Conservation (phyloP, 148 eudicot species). For the Persicaria tinctoria region DNA sequence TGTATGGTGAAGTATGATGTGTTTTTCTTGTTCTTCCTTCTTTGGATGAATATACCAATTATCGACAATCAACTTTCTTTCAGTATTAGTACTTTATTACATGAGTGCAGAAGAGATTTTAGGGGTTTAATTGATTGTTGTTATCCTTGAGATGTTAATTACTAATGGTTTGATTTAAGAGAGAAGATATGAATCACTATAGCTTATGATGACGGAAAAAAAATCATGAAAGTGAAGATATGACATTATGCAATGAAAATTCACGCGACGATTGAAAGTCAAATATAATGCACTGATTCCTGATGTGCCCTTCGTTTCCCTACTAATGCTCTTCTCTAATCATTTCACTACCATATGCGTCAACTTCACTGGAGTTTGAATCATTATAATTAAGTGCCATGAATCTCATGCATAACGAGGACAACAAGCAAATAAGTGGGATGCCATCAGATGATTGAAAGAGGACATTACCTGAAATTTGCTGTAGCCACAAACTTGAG, state of each 20-base stretch:
- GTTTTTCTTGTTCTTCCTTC: neutral
- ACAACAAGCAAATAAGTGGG: neutral
- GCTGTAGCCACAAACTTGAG: neutral
- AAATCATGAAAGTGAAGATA: constrained; percentile 1
- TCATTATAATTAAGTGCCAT: neutral
- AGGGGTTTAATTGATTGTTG: neutral
- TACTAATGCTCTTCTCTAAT: neutral
- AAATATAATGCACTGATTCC: neutral
- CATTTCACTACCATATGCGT: neutral
- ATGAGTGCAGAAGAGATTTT: neutral
- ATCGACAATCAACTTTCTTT: neutral
- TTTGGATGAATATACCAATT: neutral
- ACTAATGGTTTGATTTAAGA: neutral
- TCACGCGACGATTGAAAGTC: neutral
- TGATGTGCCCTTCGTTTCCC: neutral
- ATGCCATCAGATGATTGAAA: neutral
- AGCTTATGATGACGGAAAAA: neutral
- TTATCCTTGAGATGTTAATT: neutral
- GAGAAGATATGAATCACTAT: neutral
- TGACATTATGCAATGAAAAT: neutral
- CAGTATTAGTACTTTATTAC: neutral
- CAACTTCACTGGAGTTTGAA: neutral
- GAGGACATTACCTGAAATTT: neutral
- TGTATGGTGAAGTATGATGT: constrained; percentile 1
- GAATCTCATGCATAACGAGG: neutral